Evolutionary conservation across 768 basidiomycete species (phyloP).

Genomic region (Piloderma croceum): DNA sequence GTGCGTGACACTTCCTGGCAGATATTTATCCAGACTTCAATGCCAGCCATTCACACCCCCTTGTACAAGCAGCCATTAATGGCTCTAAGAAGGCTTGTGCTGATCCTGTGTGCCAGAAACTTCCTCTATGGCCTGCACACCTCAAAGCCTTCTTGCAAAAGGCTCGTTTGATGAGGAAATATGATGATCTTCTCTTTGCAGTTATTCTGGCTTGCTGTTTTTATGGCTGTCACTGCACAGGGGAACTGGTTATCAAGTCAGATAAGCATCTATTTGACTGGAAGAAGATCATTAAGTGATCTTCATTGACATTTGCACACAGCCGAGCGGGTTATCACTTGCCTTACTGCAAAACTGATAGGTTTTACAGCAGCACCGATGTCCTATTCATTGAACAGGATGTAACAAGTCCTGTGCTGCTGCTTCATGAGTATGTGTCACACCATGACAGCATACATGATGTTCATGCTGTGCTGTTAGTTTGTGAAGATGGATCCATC

Average conservation of each 20-base stretch:
- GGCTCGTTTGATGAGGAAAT: conserved; percentile 2
- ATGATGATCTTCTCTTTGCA: conserved; percentile 21
- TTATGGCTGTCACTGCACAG: conserved; percentile 23
- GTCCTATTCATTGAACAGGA: conserved; percentile 16
- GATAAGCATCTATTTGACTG: conserved; percentile 15
- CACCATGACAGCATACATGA: conserved; percentile 12
- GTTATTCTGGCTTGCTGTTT: conserved; percentile 21
- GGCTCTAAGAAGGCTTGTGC: conserved; percentile 16
- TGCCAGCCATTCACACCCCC: conserved; percentile 7
- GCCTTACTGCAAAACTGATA: conserved; percentile 26
- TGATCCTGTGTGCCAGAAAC: conserved; percentile 18
- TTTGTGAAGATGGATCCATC: conserved; percentile 15
- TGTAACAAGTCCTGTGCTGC: conserved; percentile 14
- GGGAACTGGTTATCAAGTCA: conserved; percentile 17
- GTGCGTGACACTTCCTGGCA: conserved; percentile 17
- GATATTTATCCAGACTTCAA: conserved; percentile 22
- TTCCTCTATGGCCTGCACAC: conserved; percentile 16
- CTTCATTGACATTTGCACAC: conserved; percentile 12
- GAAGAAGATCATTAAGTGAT: conserved; percentile 22
- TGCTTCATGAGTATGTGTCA: conserved; percentile 11
- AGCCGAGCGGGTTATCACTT: conserved; percentile 18
- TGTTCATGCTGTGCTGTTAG: conserved; percentile 12
- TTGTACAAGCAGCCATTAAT: conserved; percentile 15
- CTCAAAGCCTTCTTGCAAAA: conserved; percentile 10
- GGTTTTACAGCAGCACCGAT: conserved; percentile 21